Evolutionary conservation across 495 filamentous ascomycete genomes (phyloP), one percentile per base, ranked within the genome.

Genomic region (Staphylotrichum longicolle): DNA sequence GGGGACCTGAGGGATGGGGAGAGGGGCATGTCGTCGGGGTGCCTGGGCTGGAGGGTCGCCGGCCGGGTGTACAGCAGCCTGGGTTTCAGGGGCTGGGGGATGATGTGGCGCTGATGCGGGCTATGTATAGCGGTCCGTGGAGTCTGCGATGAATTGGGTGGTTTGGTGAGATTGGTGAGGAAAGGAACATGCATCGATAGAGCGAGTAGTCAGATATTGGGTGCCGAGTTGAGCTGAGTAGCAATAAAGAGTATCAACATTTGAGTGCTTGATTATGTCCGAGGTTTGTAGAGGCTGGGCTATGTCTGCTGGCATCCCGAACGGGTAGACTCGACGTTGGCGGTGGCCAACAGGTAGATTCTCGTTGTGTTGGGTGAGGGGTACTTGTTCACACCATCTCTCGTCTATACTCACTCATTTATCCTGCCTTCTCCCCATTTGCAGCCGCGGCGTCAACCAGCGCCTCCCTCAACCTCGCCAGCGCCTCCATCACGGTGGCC

Each of bases 401-500:
- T 27, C 20, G 20, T 27, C 20, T 27, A 27, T 27, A 27, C 20
- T 27, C 20, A 27, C 20, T 27, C 20, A 27, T 27, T 27, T 27
- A 27, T 27, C 1, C 20, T 27, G 20, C 20, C 20, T 27, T 27
- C 20, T 27, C 20, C 20, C 20, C 20, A 27, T 27, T 27, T 27
- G 20, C 20, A 27, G 20, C 20, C 37, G 37, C 37, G 6, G 30
- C 51, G 30, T 15, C n/a, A 39, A 39, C 34, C 7, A 62, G 44
- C 49, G n/a, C 57, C 30, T 63, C 64, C 54, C 63, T 45, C 59
- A 69, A 54, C 57, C 55, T 58, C 39, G 54, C 33, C 50, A 72
- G 51, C 46, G 65, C 70, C 60, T 70, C 63, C 48, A 64, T 44
- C 10, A 70, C 62, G 5, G 70, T 68, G 39, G 65, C 62, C 53